Percentiles rank a stretch among this genome's conserved stretches.
These are phyloP conservation scores for Rhododendron mucronatum DNA, from an alignment of 148 eudicot species.

Conservation along the genomic window DNA sequence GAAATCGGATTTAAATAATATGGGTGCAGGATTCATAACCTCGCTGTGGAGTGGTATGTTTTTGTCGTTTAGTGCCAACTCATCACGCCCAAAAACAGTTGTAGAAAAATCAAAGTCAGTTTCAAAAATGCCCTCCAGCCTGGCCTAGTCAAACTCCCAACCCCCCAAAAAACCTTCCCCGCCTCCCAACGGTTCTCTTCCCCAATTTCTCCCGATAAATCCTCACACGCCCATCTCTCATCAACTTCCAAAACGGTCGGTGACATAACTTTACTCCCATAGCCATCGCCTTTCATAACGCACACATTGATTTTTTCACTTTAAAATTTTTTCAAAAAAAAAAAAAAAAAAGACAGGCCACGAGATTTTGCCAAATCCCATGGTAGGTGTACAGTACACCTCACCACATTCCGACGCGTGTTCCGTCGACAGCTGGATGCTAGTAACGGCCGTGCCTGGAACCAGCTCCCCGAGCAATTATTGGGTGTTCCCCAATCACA, in stretches of 20 bases:
- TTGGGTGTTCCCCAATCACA: background rate
- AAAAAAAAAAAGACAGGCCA: background rate
- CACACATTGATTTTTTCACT: background rate
- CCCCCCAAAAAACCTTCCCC: slow-evolving; percentile 6
- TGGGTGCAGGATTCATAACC: too few species aligned
- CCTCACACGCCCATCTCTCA: background rate
- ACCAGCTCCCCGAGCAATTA: slow-evolving; percentile 12
- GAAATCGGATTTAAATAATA: too few species aligned
- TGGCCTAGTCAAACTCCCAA: slow-evolving; percentile 36
- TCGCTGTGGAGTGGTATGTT: too few species aligned
- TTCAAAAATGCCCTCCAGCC: slow-evolving; percentile 33
- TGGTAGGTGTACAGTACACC: slow-evolving; percentile 9
- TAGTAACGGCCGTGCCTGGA: slow-evolving; percentile 40
- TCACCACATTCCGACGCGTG: slow-evolving; percentile 33
- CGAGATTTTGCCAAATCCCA: slow-evolving; percentile 20
- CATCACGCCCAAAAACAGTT: background rate
- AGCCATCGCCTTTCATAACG: background rate
- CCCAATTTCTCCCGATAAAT: slow-evolving; percentile 11
- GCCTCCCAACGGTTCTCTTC: slow-evolving; percentile 1
- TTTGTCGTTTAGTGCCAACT: background rate
- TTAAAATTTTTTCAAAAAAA: background rate
- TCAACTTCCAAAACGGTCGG: slow-evolving; percentile 40
- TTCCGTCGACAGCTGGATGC: slow-evolving; percentile 42
- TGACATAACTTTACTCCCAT: slow-evolving; percentile 6
- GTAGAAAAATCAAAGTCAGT: background rate